Evolutionary conservation across 139 green algal species (phyloP).

Genomic region (Haematococcus sp.): DNA sequence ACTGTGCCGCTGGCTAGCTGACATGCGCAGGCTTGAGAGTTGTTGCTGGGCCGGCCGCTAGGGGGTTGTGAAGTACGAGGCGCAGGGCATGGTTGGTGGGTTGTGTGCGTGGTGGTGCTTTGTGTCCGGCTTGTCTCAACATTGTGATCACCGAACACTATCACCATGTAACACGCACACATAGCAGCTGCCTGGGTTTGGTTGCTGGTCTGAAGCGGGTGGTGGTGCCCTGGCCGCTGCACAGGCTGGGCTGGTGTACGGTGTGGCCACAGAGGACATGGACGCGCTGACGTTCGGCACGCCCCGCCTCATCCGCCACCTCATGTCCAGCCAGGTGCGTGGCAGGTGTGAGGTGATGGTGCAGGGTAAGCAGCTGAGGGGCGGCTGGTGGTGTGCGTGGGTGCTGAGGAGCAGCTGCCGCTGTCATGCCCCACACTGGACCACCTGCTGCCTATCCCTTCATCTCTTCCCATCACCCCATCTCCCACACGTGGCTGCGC

Average conservation of each 20-base stretch:
- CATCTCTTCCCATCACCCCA: too few species aligned
- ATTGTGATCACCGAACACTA: too few species aligned
- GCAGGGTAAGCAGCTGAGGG: background rate
- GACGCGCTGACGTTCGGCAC: conserved; percentile 94
- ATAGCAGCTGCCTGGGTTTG: too few species aligned
- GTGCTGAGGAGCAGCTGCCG: background rate
- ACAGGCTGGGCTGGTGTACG: conserved; percentile 82
- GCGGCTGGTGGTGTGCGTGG: background rate
- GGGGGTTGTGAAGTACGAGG: background rate
- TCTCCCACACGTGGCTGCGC: too few species aligned
- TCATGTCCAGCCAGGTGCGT: conserved; percentile 74
- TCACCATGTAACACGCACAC: too few species aligned
- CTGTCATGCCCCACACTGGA: too few species aligned
- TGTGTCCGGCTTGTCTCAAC: too few species aligned
- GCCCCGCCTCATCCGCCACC: conserved; percentile 79
- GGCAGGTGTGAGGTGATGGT: background rate
- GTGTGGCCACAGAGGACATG: conserved; percentile 96
- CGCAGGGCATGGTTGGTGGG: background rate
- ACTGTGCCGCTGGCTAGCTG: background rate
- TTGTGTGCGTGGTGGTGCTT: too few species aligned
- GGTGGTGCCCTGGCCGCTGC: too few species aligned
- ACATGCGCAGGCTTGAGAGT: background rate
- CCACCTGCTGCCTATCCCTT: too few species aligned
- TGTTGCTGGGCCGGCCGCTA: too few species aligned
- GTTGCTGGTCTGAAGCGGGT: too few species aligned